Evolutionary conservation across 352 stramenopile species (phyloP), one percentile per base, ranked within the genome.

Genomic region (Hyaloperonospora brassicae): DNA sequence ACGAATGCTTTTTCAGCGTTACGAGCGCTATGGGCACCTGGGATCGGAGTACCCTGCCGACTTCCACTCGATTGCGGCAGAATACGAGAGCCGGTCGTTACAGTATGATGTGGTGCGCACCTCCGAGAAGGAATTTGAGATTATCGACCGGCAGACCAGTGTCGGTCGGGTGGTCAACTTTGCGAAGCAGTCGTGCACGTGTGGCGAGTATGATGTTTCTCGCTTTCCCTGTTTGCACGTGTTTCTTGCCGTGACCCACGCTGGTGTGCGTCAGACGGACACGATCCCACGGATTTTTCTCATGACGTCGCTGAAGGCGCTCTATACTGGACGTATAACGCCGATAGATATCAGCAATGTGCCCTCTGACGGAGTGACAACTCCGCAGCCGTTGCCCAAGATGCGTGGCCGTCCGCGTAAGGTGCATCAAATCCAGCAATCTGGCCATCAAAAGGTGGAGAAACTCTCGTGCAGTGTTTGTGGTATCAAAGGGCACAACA

Each of bases 401-500:
- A 65, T 70, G 5, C 67, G 80, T 14, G 80, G 80, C 1, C 72
- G 80, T 1, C 80, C 80, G 12, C 80, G 80, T 47, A 91, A 91
- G 51, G 62, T 91, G 12, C 78, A 88, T 52, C 80, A 88, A 45
- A 91, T 91, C 50, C 78, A 88, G 53, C 78, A 88, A 56, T 82
- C 86, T 36, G 70, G 66, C 0, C 74, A 86, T 36, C 50, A 60
- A 6, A 88, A 87, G 54, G 72, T 84, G 50, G 78, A 88, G 41
- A 87, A 86, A 48, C 71, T 91, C 8, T 70, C 74, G 7, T 91
- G 80, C 64, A 89, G 80, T 60, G 63, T 91, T 12, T 91, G 80
- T 46, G 78, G 80, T 41, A 68, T 91, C 31, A 88, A 89, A 65
- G 80, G 80, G 9, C 80, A 91, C 71, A 91, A 91, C 66, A 91